A percentile compares a stretch with the other conserved stretches of the same genome.
Conservation (phyloP, 805 yeast species). For the Ogataea paradorogensis region DNA sequence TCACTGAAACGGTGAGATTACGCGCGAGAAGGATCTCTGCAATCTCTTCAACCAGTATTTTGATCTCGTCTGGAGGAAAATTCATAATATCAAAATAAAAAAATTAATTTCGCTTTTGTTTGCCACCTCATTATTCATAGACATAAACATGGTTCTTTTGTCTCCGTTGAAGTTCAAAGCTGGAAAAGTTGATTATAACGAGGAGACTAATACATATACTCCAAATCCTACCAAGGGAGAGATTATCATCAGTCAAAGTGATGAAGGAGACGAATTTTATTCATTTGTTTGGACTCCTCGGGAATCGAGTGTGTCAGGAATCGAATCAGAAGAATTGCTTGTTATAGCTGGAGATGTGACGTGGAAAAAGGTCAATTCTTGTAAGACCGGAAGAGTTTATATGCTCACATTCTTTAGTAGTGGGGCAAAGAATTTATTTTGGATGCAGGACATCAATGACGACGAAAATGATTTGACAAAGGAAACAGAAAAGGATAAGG, state of each 20-base stretch:
- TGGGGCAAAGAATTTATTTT: slow-evolving; percentile 48
- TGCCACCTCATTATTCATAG: slow-evolving; percentile 5
- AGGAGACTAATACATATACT: slow-evolving; percentile 57
- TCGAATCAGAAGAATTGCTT: slow-evolving; percentile 59
- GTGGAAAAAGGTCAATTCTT: slow-evolving; percentile 65
- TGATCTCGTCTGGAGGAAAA: slow-evolving; percentile 63
- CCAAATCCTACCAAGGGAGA: slow-evolving; percentile 72
- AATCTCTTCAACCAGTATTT: slow-evolving; percentile 50
- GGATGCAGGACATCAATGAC: slow-evolving; percentile 75
- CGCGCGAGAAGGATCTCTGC: slow-evolving; percentile 52
- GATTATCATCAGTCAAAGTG: slow-evolving; percentile 56
- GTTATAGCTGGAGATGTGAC: slow-evolving; percentile 85
- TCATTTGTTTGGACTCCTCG: slow-evolving; percentile 75
- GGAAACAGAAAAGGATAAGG: slow-evolving; percentile 58
- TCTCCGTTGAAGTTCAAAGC: slow-evolving; percentile 60
- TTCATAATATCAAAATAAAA: slow-evolving; percentile 21
- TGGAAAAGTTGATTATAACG: slow-evolving; percentile 68
- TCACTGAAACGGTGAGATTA: slow-evolving; percentile 67
- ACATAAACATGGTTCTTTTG: slow-evolving; percentile 14
- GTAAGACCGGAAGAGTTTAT: slow-evolving; percentile 73
- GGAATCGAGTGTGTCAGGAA: slow-evolving; percentile 39
- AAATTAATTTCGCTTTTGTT: slow-evolving; percentile 1
- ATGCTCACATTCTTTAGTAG: slow-evolving; percentile 35
- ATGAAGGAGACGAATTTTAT: slow-evolving; percentile 69
- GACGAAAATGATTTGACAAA: slow-evolving; percentile 57